These are phyloP conservation scores for Alternaria infectoria DNA, from an alignment of 2,329 filamentous ascomycete species.

Conservation along the genomic window DNA sequence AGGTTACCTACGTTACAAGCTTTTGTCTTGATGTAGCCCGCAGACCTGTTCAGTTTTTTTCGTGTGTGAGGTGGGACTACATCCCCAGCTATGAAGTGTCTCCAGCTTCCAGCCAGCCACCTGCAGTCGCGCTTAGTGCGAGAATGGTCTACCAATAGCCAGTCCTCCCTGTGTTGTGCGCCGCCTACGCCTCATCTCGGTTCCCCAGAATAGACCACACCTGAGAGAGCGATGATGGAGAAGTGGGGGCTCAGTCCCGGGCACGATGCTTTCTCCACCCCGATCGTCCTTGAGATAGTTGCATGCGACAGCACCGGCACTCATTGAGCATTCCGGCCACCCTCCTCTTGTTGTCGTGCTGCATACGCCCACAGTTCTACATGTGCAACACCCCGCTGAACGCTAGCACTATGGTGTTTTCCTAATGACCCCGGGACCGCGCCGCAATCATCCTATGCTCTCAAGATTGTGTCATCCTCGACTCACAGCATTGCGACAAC, in stretches of 20 bases:
- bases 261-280: background rate
- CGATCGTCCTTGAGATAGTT: background rate
- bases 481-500: background rate
- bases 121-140: constrained; percentile 4
- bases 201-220: background rate
- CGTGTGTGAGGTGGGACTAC: background rate
- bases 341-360: background rate
- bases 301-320: background rate
- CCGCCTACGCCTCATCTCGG: background rate
- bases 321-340: background rate
- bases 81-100: background rate
- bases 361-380: background rate
- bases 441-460: background rate
- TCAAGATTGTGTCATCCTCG: background rate
- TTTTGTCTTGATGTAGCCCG: rapidly evolving
- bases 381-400: constrained; percentile 5
- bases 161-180: background rate
- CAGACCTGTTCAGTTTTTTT: background rate
- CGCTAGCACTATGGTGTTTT: background rate
- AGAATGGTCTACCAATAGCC: background rate
- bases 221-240: background rate
- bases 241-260: background rate
- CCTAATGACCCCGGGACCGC: constrained; percentile 4
- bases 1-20: background rate
- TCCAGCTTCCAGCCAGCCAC: background rate